phyloP scores from a whole-genome alignment of 2,329 filamentous ascomycete species.

The Ilyonectria robusta region DNA sequence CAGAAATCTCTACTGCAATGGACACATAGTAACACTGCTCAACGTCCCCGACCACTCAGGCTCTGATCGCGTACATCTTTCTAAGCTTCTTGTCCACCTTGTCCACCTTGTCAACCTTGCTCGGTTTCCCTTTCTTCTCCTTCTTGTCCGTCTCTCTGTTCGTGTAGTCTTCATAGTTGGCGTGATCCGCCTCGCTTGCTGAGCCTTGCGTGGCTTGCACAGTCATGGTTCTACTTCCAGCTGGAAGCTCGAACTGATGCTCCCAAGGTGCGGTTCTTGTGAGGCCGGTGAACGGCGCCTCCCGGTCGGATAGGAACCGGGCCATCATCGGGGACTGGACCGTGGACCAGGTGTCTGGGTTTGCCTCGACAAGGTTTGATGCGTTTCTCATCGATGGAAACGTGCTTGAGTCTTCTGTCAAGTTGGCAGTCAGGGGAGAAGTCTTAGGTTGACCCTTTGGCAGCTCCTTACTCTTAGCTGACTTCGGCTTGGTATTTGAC shows the following conservation, averaged over 20 bases:
- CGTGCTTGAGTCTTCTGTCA: background rate
- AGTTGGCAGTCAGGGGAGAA: background rate
- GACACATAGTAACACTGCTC: background rate
- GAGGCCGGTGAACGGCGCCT: slow-evolving; percentile 1
- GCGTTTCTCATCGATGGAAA: background rate
- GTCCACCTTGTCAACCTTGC: background rate
- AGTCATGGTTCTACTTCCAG: background rate
- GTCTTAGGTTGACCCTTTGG: background rate
- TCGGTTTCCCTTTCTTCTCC: background rate
- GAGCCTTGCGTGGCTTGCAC: background rate
- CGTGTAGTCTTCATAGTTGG: background rate
- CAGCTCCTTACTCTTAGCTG: background rate
- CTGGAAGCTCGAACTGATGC: background rate
- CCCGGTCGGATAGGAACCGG: background rate
- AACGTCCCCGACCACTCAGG: background rate
- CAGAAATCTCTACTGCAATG: background rate
- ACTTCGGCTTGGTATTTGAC: background rate
- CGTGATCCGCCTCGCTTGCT: background rate
- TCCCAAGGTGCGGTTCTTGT: background rate
- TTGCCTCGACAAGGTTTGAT: background rate
- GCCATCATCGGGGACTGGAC: slow-evolving; percentile 10
- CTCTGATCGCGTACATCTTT: background rate
- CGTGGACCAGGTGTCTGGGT: background rate
- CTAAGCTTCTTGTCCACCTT: background rate
- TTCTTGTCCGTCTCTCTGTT: background rate